Percentiles rank a stretch among this genome's conserved stretches.
phyloP scores from a whole-genome alignment of 2,329 filamentous ascomycete genomes.

The Thielaviopsis euricoi region DNA sequence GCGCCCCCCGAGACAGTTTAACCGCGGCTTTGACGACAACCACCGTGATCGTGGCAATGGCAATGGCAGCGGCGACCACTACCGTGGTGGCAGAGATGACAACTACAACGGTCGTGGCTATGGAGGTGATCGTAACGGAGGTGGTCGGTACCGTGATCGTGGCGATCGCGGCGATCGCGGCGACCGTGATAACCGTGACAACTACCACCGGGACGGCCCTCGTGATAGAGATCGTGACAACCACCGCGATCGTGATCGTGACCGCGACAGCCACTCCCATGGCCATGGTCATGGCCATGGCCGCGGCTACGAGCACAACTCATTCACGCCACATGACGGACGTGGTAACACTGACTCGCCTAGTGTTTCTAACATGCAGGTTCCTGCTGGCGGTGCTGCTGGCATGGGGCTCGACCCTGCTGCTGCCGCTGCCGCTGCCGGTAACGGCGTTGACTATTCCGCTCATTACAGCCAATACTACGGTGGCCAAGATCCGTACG shows the following conservation, averaged over 20 bases:
- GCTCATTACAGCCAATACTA: constrained; percentile 79
- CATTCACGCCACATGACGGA: constrained; percentile 13
- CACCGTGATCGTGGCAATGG: constrained; percentile 22
- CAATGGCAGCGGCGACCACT: constrained; percentile 20
- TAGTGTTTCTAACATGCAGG: constrained; percentile 19
- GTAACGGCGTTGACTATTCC: constrained; percentile 42
- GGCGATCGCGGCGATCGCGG: constrained; percentile 20
- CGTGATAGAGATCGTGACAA: constrained; percentile 15
- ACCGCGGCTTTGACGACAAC: constrained; percentile 27
- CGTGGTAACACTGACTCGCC: constrained; percentile 1
- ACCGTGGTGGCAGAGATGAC: constrained; percentile 15
- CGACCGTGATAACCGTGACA: constrained; percentile 7
- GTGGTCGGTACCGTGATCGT: constrained; percentile 18
- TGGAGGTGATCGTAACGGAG: constrained; percentile 14
- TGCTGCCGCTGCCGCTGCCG: constrained; percentile 2
- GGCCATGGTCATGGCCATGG: constrained; percentile 17
- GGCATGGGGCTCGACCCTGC: constrained; percentile 5
- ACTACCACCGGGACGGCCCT: constrained; percentile 13
- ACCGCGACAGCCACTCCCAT: constrained; percentile 18
- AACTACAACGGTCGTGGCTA: constrained; percentile 7
- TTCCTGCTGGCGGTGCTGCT: constrained; percentile 18
- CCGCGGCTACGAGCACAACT: constrained; percentile 13
- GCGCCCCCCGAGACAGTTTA: constrained; percentile 52
- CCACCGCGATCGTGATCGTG: constrained; percentile 15
- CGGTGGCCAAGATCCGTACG: constrained; percentile 62